phyloP scores from a whole-genome alignment of 2,329 filamentous ascomycete genomes.

The Fusarium succisae region DNA sequence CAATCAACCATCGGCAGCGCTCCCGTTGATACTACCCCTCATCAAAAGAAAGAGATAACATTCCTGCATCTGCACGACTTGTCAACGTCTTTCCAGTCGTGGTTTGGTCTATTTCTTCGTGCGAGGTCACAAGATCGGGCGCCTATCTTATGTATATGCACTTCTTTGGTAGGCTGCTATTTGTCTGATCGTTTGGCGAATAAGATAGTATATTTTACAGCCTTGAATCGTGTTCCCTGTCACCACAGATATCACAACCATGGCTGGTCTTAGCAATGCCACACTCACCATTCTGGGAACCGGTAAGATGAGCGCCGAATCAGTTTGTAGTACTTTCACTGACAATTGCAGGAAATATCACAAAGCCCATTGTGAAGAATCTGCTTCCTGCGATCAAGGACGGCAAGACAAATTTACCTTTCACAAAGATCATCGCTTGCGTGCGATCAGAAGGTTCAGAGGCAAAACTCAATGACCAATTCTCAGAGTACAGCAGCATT shows the following conservation, averaged over 20 bases:
- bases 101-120: constrained; percentile 15
- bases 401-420: constrained; percentile 24
- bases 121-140: background rate
- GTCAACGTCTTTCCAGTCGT: constrained; percentile 18
- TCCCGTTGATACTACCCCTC: constrained; percentile 23
- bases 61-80: constrained; percentile 22
- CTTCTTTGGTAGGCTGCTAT: background rate
- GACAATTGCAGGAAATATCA: constrained; percentile 43
- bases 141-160: background rate
- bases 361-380: constrained; percentile 43
- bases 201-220: background rate
- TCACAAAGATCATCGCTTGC: constrained; percentile 42
- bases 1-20: constrained; percentile 10
- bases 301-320: constrained; percentile 8
- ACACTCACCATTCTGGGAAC: constrained; percentile 41
- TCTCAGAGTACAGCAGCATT: constrained; percentile 18
- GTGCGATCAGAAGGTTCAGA: constrained; percentile 44
- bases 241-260: background rate
- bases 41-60: constrained; percentile 16
- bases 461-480: constrained; percentile 30
- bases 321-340: background rate
- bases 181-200: background rate
- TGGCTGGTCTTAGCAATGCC: constrained; percentile 27
- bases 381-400: constrained; percentile 22
- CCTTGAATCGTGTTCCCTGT: background rate